phyloP scores from a whole-genome alignment of 1,284 basidiomycete species.

The Cerrena zonata region DNA sequence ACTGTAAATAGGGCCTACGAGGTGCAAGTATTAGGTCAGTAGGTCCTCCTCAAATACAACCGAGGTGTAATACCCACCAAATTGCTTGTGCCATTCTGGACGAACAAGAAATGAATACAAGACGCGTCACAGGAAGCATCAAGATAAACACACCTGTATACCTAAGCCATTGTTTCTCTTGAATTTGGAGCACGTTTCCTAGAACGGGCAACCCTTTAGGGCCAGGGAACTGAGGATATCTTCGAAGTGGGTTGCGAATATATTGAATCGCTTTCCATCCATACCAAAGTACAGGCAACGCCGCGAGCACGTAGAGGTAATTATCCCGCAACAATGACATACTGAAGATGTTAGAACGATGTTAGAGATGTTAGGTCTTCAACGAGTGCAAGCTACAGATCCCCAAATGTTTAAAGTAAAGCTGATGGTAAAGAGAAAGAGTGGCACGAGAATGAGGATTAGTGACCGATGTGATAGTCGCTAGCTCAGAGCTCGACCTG shows the following conservation, averaged over 20 bases:
- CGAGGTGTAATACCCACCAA: not conserved
- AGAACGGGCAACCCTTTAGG: constrained; percentile 2
- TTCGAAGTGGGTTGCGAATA: not conserved
- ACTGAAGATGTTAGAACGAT: not conserved
- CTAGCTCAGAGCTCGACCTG: no score
- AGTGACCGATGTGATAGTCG: no score
- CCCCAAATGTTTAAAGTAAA: no score
- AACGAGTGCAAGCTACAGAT: no score
- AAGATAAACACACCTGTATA: constrained; percentile 3
- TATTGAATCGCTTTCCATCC: not conserved
- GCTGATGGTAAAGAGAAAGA: no score
- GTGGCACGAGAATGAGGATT: no score
- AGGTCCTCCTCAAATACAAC: no score
- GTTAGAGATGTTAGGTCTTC: no score
- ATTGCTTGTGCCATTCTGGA: constrained; percentile 7
- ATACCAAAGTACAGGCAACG: not conserved
- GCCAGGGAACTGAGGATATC: constrained; percentile 2
- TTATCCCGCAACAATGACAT: not conserved
- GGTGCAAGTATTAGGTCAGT: no score
- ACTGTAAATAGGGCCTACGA: constrained; percentile 7
- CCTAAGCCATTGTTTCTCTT: constrained; percentile 6
- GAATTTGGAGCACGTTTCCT: not conserved
- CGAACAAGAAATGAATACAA: not conserved
- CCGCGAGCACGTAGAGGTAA: not conserved
- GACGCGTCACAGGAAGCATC: no score